Conservation (phyloP, 495 filamentous ascomycete genomes). For the Baudoinia panamericana region DNA sequence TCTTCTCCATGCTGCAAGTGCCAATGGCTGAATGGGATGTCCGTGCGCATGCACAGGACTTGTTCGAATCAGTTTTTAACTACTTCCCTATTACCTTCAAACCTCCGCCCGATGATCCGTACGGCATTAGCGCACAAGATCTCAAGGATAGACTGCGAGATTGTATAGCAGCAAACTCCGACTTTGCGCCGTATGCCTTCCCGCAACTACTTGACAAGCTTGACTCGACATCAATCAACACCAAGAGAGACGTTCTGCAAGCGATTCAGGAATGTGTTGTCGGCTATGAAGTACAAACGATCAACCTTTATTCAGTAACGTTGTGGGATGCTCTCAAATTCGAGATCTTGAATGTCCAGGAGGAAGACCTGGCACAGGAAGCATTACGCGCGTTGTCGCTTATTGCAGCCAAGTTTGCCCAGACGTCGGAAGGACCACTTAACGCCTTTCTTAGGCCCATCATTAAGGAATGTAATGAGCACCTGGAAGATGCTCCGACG, state of each 20-base stretch:
- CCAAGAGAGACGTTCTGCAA: constrained; percentile 65
- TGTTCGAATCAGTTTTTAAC: constrained; percentile 64
- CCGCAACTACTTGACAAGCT: constrained; percentile 62
- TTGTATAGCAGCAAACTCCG: constrained; percentile 54
- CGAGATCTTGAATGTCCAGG: constrained; percentile 61
- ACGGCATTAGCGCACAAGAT: constrained; percentile 61
- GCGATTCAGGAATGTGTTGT: constrained; percentile 47
- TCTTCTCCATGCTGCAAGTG: constrained; percentile 60
- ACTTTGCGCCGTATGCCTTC: constrained; percentile 56
- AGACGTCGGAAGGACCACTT: constrained; percentile 39
- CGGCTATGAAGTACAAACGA: constrained; percentile 47
- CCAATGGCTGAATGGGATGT: constrained; percentile 66
- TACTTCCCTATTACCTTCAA: constrained; percentile 71
- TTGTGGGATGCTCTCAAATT: constrained; percentile 66
- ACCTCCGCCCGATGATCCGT: constrained; percentile 63
- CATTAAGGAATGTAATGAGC: constrained; percentile 57
- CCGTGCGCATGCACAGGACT: constrained; percentile 41
- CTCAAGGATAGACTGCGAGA: constrained; percentile 55
- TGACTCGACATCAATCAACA: constrained; percentile 60
- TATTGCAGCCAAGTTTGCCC: constrained; percentile 47
- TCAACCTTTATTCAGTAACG: constrained; percentile 55
- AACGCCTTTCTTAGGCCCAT: constrained; percentile 51
- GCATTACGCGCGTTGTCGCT: constrained; percentile 42
- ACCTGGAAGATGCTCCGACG: constrained; percentile 60
- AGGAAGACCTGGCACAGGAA: constrained; percentile 54